Conservation (phyloP, 2,329 filamentous ascomycete species). For the Botrytis paeoniae region DNA sequence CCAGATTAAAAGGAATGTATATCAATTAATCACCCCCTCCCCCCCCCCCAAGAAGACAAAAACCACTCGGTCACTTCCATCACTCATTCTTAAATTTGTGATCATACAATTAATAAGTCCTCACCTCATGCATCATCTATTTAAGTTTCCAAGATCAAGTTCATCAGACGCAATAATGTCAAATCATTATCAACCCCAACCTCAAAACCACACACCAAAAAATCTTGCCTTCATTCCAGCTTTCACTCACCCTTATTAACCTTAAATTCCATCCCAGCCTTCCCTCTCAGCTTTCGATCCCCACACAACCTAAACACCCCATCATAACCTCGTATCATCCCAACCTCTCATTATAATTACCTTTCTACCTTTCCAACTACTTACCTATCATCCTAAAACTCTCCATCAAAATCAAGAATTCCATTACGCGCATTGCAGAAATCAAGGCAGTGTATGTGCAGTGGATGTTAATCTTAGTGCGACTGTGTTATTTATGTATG, state of each 20-base stretch:
- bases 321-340: background rate
- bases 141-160: background rate
- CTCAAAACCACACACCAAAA: background rate
- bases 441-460: background rate
- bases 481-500: background rate
- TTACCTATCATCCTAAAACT: background rate
- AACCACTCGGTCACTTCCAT: background rate
- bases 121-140: background rate
- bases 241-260: no score
- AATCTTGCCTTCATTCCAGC: background rate
- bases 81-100: background rate
- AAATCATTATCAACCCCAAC: background rate
- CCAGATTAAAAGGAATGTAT: background rate
- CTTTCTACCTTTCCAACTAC: background rate
- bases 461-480: background rate
- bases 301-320: no score
- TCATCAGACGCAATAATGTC: background rate
- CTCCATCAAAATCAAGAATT: background rate
- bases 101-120: background rate
- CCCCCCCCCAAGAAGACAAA: background rate
- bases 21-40: background rate
- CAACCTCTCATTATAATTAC: background rate
- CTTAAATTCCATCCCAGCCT: background rate
- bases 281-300: background rate
- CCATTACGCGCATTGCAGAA: background rate